Percentiles rank a stretch among this genome's conserved stretches.
Conservation (phyloP, 1,139 yeast species). For the Magnusiomyces suaveolens region DNA sequence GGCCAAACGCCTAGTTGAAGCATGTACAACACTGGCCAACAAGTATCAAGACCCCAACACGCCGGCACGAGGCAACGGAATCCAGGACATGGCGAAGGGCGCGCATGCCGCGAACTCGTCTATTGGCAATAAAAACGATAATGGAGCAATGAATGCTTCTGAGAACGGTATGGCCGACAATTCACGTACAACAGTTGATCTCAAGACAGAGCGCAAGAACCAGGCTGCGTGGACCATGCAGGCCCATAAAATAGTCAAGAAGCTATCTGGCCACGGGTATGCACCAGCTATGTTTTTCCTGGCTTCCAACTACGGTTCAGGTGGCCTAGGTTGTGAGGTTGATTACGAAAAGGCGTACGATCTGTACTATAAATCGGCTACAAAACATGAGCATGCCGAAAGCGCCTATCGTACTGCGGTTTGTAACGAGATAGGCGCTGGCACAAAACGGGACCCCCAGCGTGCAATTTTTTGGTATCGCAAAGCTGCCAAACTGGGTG, state of each 20-base stretch:
- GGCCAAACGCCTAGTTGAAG: constrained; percentile 33
- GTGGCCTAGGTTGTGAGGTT: constrained; percentile 43
- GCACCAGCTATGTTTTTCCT: constrained; percentile 47
- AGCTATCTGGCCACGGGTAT: constrained; percentile 37
- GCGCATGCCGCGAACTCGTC: neutral
- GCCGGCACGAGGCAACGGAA: constrained; percentile 17
- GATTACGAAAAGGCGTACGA: constrained; percentile 54
- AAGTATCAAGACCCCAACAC: constrained; percentile 29
- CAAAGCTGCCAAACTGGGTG: constrained; percentile 49
- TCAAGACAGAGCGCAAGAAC: constrained; percentile 41
- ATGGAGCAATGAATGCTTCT: too few species aligned
- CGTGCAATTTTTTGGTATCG: constrained; percentile 46
- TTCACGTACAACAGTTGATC: constrained; percentile 31
- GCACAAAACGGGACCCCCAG: constrained; percentile 30
- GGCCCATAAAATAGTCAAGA: constrained; percentile 49
- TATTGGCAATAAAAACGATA: neutral
- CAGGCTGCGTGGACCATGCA: constrained; percentile 47
- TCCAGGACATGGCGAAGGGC: neutral
- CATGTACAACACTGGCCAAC: constrained; percentile 26
- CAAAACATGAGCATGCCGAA: constrained; percentile 41
- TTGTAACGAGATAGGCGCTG: constrained; percentile 49
- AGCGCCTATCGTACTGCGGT: constrained; percentile 61
- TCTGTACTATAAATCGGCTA: constrained; percentile 48
- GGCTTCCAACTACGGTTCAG: constrained; percentile 53
- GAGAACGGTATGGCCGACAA: too few species aligned